Conservation (phyloP, 1,139 yeast genomes). For the Geotrichum europaeum region DNA sequence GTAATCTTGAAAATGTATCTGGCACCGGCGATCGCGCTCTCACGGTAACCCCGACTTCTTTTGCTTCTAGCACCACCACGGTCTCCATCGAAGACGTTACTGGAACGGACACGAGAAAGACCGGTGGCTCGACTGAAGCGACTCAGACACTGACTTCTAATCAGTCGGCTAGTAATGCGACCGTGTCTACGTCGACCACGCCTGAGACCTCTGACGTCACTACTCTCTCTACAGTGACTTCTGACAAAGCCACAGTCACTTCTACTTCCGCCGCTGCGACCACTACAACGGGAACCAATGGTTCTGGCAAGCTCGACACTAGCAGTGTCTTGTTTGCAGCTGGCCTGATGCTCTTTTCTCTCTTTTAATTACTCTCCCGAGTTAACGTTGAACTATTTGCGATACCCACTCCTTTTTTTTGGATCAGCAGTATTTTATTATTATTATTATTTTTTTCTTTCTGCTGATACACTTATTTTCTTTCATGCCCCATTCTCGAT, state of each 20-base stretch:
- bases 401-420: not conserved
- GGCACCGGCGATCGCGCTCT: slow-evolving; percentile 2
- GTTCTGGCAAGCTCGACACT: not conserved
- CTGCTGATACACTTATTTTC: not conserved
- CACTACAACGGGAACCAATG: not conserved
- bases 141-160: not conserved
- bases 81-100: not conserved
- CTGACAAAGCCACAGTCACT: not conserved
- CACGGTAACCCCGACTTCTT: not conserved
- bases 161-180: not conserved
- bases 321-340: not conserved
- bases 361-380: not conserved
- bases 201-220: not conserved
- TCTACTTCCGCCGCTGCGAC: not conserved
- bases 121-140: not conserved
- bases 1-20: not conserved
- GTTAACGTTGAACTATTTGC: not conserved
- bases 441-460: not conserved
- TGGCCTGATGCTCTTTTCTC: not conserved
- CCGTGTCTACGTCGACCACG: too few species aligned
- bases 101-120: not conserved
- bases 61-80: not conserved
- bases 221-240: slow-evolving; percentile 3
- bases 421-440: not conserved
- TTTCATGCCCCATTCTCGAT: not conserved